Evolutionary conservation across 495 filamentous ascomycete species (phyloP).

Genomic region (Xylaria venustula): DNA sequence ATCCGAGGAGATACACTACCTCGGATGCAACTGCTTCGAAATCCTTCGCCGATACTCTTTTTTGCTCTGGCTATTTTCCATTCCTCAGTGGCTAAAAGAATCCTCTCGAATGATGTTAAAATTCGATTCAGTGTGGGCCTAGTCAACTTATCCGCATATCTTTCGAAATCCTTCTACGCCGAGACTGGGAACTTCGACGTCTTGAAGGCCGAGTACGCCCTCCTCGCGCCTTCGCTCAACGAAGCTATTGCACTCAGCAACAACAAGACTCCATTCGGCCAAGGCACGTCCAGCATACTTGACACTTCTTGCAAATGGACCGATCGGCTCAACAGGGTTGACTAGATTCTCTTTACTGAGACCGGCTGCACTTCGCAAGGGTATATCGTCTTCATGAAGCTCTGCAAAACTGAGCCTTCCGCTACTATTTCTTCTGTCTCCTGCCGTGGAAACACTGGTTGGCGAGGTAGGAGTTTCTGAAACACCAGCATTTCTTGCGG

Average conservation of each 20-base stretch:
- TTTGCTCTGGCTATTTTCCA: neutral
- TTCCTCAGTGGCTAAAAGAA: neutral
- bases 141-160: constrained; percentile 31
- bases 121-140: neutral
- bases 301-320: constrained; percentile 36
- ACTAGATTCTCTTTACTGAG: constrained; percentile 28
- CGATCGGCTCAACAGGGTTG: constrained; percentile 37
- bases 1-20: too few species aligned
- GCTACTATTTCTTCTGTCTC: constrained; percentile 20
- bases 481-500: constrained; percentile 41
- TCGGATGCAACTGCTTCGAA: too few species aligned
- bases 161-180: constrained; percentile 82
- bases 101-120: neutral
- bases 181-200: constrained; percentile 85
- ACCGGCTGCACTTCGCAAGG: constrained; percentile 12
- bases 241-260: constrained; percentile 89
- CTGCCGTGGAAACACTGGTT: constrained; percentile 15
- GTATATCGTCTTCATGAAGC: constrained; percentile 20
- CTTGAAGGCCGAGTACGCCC: constrained; percentile 69
- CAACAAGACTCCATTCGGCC: constrained; percentile 85
- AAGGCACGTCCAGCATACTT: constrained; percentile 86
- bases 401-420: constrained; percentile 18
- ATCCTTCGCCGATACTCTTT: too few species aligned
- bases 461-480: constrained; percentile 17
- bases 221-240: constrained; percentile 83